Base-by-base conservation (phyloP, 2,329 filamentous ascomycete species). In the Ophidiomyces ophidiicola region DNA sequence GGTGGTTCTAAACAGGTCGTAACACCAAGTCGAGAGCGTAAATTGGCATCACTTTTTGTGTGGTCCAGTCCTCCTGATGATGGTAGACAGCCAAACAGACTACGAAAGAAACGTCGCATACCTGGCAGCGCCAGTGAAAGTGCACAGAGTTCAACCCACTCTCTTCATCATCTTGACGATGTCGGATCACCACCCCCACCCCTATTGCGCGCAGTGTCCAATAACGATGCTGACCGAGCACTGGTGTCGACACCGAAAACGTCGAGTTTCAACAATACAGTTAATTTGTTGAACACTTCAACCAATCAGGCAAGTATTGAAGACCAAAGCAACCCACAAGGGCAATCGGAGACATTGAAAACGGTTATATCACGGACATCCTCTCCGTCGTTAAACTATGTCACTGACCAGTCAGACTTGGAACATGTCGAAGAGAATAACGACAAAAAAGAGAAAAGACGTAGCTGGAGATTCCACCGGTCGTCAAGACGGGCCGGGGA, bases 71-170 rank as follows among this genome's bases (percentile, higher is more conserved):
- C 80, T 1, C 70, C 71, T 0, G 69, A 64, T 18, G 72, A 75
- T n/a, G 54, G 53, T 6, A 74, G 82, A 32, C 80, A 80, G 55
- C 84, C 86, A 0, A 94, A 94, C 53, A 94, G 94, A 60, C 66
- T 98, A 36, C 82, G 80, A 59, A 96, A 96, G 68, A 94, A 84
- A 60, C 71, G 78, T 46, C 55, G 64, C n/a, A 67, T 82, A 40
- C 79, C 82, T 0, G 79, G 77, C 29, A 84, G 82, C 53, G 63
- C 81, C 15, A 87, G 85, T 50, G 80, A 79, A 14, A 94, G 88
- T 55, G 87, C 88, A 0, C 86, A 94, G 47, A 94, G 87, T 54
- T 96, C 90, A 11, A 81, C 75, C 5, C 75, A 82, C 11, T 94
- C 87, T 5, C 66, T 93, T n/a, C 62, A 63, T 21, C 69, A 47